Evolutionary conservation across 202 grass and related monocot species (phyloP), one percentile per base, ranked within the genome.

Genomic region (Cymbopogon flexuosus): DNA sequence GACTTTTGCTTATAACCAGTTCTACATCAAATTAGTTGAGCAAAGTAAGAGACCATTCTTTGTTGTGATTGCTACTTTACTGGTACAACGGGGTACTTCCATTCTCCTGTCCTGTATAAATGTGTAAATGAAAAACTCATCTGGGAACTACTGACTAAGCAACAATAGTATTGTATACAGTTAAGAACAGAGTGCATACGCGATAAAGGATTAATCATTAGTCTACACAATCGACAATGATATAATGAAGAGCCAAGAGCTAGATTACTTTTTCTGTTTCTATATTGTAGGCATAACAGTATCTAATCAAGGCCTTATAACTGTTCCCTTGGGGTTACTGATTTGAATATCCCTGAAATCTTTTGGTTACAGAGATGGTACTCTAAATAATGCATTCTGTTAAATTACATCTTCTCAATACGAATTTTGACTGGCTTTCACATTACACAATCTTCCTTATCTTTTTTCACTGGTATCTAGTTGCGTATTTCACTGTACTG

Each of bases 21-120:
- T 65, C 2, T 58, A 72, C 46, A 43, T 41, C 37, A 43, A 68
- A 64, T 33, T 67, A 2, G 19, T 30, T 72, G 58, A 65, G 11
- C 42, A 67, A 89, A 85, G 40, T 42, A 58, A 65, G 40, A 65
- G 40, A 65, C 72, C 35, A 47, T 62, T 83, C 21, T 62, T 40
- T 33, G 36, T 70, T 6, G 22, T 68, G 19, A 62, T 61, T 63
- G 24, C 22, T 52, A 14, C 62, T 78, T 78, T 61, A 21, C 74
- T 73, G 14, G 54, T 58, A 77, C n/a, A 70, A 70, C 54, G 16
- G 63, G 27, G 64, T 81, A 85, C 62, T 70, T 8, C 21, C 41
- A 52, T 58, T 54, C 16, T 40, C 39, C 39, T 40, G 39, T 63
- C 43, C 29, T 71, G 51, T 9, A 24, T 18, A 79, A 83, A 61